Conservation (phyloP, 2,329 filamentous ascomycete genomes). For the Fusarium metavorans region DNA sequence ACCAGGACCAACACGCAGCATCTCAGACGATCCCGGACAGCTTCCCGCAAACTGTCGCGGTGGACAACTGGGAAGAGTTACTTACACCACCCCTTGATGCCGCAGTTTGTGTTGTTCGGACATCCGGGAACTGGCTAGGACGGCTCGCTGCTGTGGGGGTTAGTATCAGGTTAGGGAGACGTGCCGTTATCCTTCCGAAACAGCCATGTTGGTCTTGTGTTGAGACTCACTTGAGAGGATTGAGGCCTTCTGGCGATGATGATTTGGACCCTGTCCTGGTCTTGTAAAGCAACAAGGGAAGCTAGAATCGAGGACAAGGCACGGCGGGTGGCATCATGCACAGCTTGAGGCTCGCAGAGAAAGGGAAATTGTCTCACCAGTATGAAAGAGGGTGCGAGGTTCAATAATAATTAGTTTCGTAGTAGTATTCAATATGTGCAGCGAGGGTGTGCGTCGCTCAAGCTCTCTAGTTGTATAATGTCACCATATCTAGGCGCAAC, state of each 20-base stretch:
- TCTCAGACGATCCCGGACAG: background rate
- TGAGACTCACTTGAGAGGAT: background rate
- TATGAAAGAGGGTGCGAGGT: background rate
- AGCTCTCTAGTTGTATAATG: too few species aligned
- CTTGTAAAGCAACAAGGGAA: background rate
- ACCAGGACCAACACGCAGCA: background rate
- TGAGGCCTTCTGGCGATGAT: background rate
- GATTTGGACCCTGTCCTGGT: background rate
- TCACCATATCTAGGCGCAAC: slow-evolving; percentile 9
- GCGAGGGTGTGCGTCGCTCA: background rate
- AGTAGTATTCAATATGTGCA: background rate
- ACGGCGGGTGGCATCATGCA: background rate
- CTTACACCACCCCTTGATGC: background rate
- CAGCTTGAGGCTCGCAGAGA: background rate
- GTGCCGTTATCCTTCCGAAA: background rate
- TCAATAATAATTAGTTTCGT: background rate
- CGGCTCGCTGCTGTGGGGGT: background rate
- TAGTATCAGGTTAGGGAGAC: background rate
- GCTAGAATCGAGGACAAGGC: too few species aligned
- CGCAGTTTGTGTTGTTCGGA: background rate
- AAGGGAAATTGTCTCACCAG: background rate
- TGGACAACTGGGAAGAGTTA: background rate
- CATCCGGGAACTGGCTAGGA: background rate
- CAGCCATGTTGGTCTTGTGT: background rate
- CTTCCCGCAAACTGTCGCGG: background rate